Base-by-base conservation (phyloP, 2,329 filamentous ascomycete genomes). In the Paracoccidioides brasiliensis region DNA sequence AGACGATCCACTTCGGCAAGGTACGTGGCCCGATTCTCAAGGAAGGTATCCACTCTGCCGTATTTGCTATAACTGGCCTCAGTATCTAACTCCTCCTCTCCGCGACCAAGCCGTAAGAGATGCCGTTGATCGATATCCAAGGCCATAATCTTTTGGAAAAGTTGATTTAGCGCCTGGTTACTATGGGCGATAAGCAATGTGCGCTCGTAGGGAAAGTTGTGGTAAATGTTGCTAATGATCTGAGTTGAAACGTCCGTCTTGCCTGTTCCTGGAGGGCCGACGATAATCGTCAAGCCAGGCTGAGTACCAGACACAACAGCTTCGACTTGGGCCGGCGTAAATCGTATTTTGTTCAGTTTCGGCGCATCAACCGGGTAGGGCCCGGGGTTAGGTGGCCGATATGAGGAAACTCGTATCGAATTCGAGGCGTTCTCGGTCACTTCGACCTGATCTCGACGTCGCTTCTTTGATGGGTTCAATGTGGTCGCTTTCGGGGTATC, bases 231-330 rank as follows among this genome's bases (percentile, higher is more conserved):
- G 75, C 88, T 96, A 73, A 98, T 98, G 68, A 97, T 94, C 70
- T 98, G 93, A 4, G 91, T 96, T 50, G 90, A 90, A 54, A 98
- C 93, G 71, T 98, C 93, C n/a, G 93, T 98, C 76, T 98, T 98
- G 59, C 94, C 93, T 5, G 93, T 98, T 55, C 93, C 93, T 6
- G 93, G 93, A 54, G 93, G 93, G 0, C 93, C 93, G 59, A 98
- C 88, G 62, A 98, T 86, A 50, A 98, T 81, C 0, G 91, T 96
- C 53, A 98, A 78, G 22, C 94, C 93, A 40, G 93, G 91, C 64
- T 98, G 94, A 5, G 88, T 90, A 22, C 93, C 93, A 43, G 91
- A 96, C 58, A 87, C 83, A 64, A 98, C 93, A 32, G 93, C 93
- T 68, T 97, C 88, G 33, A 95, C 80, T 70, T 97, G 93, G 41